A percentile compares a stretch with the other conserved stretches of the same genome.
Evolutionary conservation across 2,329 filamentous ascomycete species (phyloP).

Genomic region (Paracoccidioides brasiliensis): DNA sequence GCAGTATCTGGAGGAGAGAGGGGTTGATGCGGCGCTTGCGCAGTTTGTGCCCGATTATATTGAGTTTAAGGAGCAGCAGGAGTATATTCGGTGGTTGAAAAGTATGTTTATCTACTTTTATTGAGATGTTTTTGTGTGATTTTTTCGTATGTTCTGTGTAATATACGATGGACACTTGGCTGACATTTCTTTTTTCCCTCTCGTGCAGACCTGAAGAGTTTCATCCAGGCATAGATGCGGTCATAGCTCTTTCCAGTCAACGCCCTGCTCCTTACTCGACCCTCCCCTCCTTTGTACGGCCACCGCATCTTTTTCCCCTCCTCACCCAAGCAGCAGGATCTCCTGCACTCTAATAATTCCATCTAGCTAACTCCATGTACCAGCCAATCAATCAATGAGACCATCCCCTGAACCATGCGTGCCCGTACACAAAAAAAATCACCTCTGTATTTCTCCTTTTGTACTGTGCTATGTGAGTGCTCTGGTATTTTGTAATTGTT

Average conservation of each 20-base stretch:
- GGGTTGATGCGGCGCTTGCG: constrained; percentile 73
- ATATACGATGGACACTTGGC: not conserved
- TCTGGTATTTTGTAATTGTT: too few relatives aligned
- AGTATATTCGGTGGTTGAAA: constrained; percentile 84
- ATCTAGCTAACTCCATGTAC: not conserved
- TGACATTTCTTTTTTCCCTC: constrained; percentile 13
- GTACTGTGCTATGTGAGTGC: not conserved
- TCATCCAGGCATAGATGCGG: constrained; percentile 53
- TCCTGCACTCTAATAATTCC: not conserved
- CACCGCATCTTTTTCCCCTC: too few relatives aligned
- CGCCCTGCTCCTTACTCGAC: not conserved
- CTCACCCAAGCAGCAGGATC: not conserved
- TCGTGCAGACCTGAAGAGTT: constrained; percentile 59
- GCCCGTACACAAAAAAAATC: not conserved
- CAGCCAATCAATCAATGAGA: not conserved
- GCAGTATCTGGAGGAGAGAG: constrained; percentile 87
- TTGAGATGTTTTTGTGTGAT: constrained; percentile 27
- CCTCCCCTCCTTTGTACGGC: not conserved
- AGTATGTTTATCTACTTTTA: constrained; percentile 32
- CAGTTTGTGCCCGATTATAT: constrained; percentile 93
- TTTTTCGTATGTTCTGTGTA: not conserved
- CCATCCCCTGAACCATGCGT: not conserved
- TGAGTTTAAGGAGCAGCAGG: constrained; percentile 95
- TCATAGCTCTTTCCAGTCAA: not conserved
- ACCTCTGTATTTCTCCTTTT: not conserved